Conservation (phyloP, 1,139 yeast genomes). For the Suhomyces wounanorum region DNA sequence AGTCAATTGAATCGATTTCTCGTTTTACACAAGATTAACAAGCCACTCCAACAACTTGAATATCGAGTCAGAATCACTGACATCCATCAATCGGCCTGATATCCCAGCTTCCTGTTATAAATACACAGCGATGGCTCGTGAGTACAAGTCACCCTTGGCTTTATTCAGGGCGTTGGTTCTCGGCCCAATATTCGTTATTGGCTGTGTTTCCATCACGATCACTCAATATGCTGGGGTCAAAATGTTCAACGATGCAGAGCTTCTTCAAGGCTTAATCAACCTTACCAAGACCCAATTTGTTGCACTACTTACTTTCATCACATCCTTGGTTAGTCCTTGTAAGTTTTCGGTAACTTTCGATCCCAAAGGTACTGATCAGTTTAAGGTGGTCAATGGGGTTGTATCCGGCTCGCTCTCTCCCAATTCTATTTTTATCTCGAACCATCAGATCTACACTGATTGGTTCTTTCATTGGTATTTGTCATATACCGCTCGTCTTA, state of each 20-base stretch:
- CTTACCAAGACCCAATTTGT: conserved; percentile 55
- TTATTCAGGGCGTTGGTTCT: conserved; percentile 34
- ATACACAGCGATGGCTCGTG: conserved; percentile 4
- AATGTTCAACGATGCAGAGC: conserved; percentile 25
- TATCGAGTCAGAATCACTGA: not conserved
- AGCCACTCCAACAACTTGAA: not conserved
- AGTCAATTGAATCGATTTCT: not conserved
- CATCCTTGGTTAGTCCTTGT: conserved; percentile 45
- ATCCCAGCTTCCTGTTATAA: not conserved
- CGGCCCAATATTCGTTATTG: conserved; percentile 41
- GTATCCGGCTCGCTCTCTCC: conserved; percentile 39
- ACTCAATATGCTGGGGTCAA: conserved; percentile 43
- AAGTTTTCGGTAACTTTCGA: conserved; percentile 45
- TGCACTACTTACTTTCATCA: conserved; percentile 45
- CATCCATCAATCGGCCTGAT: not conserved
- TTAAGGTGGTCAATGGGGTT: conserved; percentile 26
- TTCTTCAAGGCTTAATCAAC: conserved; percentile 40
- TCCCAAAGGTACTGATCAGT: conserved; percentile 22
- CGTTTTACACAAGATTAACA: not conserved
- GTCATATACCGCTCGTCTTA: conserved; percentile 64
- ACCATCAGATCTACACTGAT: conserved; percentile 93
- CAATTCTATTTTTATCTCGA: conserved; percentile 68
- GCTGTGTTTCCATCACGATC: conserved; percentile 44
- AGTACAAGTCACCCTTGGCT: conserved; percentile 19
- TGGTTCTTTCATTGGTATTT: conserved; percentile 95